Percentiles rank a stretch among this genome's conserved stretches.
phyloP scores from a whole-genome alignment of 148 eudicot species.

The Spergularia marina region DNA sequence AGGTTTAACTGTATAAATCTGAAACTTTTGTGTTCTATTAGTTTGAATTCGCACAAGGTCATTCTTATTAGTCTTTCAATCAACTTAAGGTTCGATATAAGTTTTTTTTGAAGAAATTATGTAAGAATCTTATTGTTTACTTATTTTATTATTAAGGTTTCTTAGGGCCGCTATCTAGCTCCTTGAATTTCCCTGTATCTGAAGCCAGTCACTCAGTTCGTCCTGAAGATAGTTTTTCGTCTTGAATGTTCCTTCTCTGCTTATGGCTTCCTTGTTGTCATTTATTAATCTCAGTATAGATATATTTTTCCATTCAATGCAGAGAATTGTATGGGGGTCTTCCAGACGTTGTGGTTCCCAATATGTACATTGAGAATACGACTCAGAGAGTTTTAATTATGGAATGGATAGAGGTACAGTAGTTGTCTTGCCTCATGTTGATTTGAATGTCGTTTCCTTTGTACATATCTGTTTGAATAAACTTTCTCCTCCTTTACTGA shows the following conservation, averaged over 20 bases:
- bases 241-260: background rate
- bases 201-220: background rate
- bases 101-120: no score
- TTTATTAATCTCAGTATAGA: background rate
- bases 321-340: constrained; percentile 83
- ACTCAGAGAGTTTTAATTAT: constrained; percentile 72
- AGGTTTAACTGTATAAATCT: background rate
- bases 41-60: no score
- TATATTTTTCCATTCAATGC: constrained; percentile 23
- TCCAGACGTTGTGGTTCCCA: constrained; percentile 84
- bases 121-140: background rate
- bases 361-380: constrained; percentile 69
- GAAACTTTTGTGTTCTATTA: no score
- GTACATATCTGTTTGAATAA: background rate
- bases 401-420: constrained; percentile 92
- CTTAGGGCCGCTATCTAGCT: no score
- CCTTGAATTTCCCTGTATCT: background rate
- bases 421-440: constrained; percentile 9
- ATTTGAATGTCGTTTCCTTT: constrained; percentile 3
- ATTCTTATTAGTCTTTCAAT: no score
- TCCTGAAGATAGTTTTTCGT: background rate
- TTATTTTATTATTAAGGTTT: background rate
- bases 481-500: background rate
- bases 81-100: no score
- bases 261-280: background rate